Conservation (phyloP, 257 asterid species). For the Fraxinus pennsylvanica region DNA sequence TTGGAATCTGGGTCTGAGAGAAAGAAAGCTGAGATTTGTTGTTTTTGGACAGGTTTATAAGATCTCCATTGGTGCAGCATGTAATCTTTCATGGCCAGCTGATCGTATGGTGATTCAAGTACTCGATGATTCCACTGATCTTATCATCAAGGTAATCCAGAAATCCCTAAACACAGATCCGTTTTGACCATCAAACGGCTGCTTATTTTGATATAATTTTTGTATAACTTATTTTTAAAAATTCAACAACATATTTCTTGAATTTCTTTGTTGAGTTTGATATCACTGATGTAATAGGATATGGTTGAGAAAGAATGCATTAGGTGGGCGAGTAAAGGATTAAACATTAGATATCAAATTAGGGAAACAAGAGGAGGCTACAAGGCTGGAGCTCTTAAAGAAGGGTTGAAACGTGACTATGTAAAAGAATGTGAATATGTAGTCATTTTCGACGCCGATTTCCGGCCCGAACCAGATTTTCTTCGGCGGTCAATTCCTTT, state of each 20-base stretch:
- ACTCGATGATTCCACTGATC: slow-evolving; percentile 85
- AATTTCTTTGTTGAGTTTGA: background rate
- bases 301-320: slow-evolving; percentile 58
- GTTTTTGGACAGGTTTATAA: slow-evolving; percentile 62
- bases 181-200: no score
- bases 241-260: background rate
- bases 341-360: slow-evolving; percentile 50
- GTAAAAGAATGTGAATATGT: slow-evolving; percentile 58
- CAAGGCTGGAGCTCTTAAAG: slow-evolving; percentile 65
- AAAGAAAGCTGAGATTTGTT: background rate
- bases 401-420: slow-evolving; percentile 49
- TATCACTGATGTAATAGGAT: slow-evolving; percentile 34
- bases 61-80: slow-evolving; percentile 97
- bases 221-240: no score
- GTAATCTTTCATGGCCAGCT: slow-evolving; percentile 91
- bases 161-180: background rate
- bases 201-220: no score
- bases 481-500: slow-evolving; percentile 53
- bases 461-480: slow-evolving; percentile 58
- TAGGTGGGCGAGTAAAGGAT: slow-evolving; percentile 62
- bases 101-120: slow-evolving; percentile 93
- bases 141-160: slow-evolving; percentile 55
- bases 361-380: slow-evolving; percentile 57
- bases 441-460: slow-evolving; percentile 60
- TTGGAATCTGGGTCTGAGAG: slow-evolving; percentile 3